Evolutionary conservation across 1,139 yeast genomes (phyloP).

Genomic region (Spathaspora jeffriesii): DNA sequence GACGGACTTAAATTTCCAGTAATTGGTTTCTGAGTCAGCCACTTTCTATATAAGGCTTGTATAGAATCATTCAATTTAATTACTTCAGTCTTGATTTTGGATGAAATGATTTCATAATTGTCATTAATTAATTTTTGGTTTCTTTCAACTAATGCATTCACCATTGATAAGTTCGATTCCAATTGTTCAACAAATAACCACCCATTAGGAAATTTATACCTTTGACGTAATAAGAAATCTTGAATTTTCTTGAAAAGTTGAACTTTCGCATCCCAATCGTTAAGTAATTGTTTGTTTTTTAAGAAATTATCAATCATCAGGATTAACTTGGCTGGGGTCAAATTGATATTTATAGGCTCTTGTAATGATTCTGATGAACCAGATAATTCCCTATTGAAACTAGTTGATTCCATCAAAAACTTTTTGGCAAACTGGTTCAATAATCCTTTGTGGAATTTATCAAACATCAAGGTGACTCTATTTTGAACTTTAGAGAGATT

Average conservation of each 20-base stretch:
- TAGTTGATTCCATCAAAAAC: conserved; percentile 18
- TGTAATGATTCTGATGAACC: conserved; percentile 18
- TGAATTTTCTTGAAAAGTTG: conserved; percentile 41
- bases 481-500: conserved; percentile 57
- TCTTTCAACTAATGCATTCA: conserved; percentile 41
- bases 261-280: conserved; percentile 28
- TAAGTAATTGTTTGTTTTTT: conserved; percentile 14
- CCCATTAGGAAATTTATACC: conserved; percentile 49
- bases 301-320: conserved; percentile 17
- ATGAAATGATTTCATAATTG: conserved; percentile 41
- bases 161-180: conserved; percentile 47
- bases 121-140: conserved; percentile 41
- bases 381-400: conserved; percentile 16
- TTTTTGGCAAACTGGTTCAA: conserved; percentile 42
- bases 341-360: conserved; percentile 19
- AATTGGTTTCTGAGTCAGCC: conserved; percentile 38
- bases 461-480: conserved; percentile 56
- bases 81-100: conserved; percentile 44
- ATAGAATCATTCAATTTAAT: conserved; percentile 36
- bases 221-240: conserved; percentile 38
- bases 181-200: conserved; percentile 72
- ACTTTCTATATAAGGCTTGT: conserved; percentile 22
- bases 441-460: conserved; percentile 55
- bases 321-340: conserved; percentile 17
- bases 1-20: conserved; percentile 42